A percentile compares a stretch with the other conserved stretches of the same genome.
Evolutionary conservation across 2,329 filamentous ascomycete genomes (phyloP).

Genomic region (Aspergillus sp.): DNA sequence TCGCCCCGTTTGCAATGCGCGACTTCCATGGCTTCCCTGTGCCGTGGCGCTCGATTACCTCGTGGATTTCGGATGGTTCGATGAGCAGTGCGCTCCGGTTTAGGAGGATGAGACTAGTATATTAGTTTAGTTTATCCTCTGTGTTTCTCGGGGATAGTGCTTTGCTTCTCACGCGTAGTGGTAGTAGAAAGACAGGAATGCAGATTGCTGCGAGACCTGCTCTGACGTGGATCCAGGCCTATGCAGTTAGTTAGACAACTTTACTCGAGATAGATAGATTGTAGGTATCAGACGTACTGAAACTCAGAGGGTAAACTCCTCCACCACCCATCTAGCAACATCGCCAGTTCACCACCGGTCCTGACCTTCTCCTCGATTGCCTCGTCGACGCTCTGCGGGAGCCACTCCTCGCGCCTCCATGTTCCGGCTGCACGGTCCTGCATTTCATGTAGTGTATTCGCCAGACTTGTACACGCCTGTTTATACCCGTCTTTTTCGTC

Average conservation of each 20-base stretch:
- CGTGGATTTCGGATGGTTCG: not conserved
- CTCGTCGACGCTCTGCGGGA: conserved; percentile 4
- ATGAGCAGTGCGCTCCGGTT: conserved; percentile 1
- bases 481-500: too few species aligned
- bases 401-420: conserved; percentile 8
- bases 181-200: conserved; percentile 5
- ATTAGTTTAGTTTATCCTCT: too few species aligned
- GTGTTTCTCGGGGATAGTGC: too few species aligned
- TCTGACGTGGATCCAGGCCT: too few species aligned
- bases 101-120: not conserved
- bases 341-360: conserved; percentile 1
- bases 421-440: conserved; percentile 1
- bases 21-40: not conserved
- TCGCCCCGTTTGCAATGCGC: not conserved
- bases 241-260: too few species aligned
- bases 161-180: conserved; percentile 6
- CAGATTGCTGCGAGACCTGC: not conserved
- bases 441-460: conserved; percentile 2
- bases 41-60: not conserved
- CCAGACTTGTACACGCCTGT: not conserved
- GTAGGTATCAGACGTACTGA: too few species aligned
- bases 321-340: not conserved
- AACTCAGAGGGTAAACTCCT: not conserved
- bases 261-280: too few species aligned
- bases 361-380: conserved; percentile 5